These are phyloP conservation scores for Trichoderma oligosporum DNA, from an alignment of 2,329 filamentous ascomycete genomes.

Conservation along the genomic window DNA sequence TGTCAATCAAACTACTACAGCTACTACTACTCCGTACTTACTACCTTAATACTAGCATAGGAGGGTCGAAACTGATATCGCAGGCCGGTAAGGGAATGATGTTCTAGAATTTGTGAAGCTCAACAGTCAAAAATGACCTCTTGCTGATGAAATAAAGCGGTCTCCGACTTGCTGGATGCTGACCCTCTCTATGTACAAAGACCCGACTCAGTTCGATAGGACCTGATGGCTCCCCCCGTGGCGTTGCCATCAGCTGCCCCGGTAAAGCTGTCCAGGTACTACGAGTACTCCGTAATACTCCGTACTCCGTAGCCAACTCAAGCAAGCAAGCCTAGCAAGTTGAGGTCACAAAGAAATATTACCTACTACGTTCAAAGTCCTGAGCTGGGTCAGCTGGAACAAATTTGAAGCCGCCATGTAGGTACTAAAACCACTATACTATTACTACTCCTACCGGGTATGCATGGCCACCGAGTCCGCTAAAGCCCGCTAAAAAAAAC, in stretches of 20 bases:
- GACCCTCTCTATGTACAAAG: slow-evolving; percentile 1
- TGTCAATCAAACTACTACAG: no score
- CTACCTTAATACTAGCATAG: no score
- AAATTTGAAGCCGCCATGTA: no score
- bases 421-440: no score
- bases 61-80: background rate
- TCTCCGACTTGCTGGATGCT: slow-evolving; percentile 8
- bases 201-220: background rate
- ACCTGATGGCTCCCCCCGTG: no score
- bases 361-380: no score
- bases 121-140: background rate
- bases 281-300: background rate
- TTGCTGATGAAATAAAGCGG: slow-evolving; percentile 1
- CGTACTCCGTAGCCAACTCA: background rate
- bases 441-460: background rate
- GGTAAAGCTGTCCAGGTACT: background rate
- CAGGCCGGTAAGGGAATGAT: background rate
- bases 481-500: no score
- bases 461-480: background rate
- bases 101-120: background rate
- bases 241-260: background rate
- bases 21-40: no score
- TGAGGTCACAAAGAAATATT: background rate
- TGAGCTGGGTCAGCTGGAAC: slow-evolving; percentile 1
- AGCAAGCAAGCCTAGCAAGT: background rate